Conservation (phyloP, 495 filamentous ascomycete species). For the Penicillium ochrochloron region DNA sequence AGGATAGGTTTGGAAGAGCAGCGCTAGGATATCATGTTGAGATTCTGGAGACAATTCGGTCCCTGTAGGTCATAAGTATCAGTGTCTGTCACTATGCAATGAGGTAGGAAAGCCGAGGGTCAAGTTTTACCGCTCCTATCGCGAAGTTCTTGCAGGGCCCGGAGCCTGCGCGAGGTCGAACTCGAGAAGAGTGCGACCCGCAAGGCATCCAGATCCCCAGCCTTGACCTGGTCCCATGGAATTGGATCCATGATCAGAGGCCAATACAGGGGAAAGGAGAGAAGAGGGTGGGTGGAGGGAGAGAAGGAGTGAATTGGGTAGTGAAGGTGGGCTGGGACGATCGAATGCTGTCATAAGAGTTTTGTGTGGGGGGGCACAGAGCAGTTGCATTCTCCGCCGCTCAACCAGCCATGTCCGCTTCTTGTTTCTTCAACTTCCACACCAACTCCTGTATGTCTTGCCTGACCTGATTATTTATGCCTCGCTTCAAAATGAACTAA, state of each 20-base stretch:
- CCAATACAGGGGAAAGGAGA: slow-evolving; percentile 33
- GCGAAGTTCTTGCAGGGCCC: slow-evolving; percentile 54
- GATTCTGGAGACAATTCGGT: slow-evolving; percentile 42
- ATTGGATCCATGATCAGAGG: slow-evolving; percentile 52
- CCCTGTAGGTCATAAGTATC: slow-evolving; percentile 25
- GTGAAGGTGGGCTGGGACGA: slow-evolving; percentile 35
- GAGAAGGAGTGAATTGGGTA: slow-evolving; percentile 21
- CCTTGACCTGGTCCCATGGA: slow-evolving; percentile 55
- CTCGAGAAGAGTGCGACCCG: slow-evolving; percentile 51
- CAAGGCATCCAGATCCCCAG: slow-evolving; percentile 52
- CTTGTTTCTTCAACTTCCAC: slow-evolving; percentile 23
- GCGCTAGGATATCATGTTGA: slow-evolving; percentile 56
- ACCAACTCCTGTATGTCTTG: slow-evolving; percentile 16
- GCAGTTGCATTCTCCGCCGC: slow-evolving; percentile 26
- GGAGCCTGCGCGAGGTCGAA: slow-evolving; percentile 53
- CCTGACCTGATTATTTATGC: background rate
- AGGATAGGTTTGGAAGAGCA: slow-evolving; percentile 84
- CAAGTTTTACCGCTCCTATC: slow-evolving; percentile 47
- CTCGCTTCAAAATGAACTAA: background rate
- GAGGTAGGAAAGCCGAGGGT: slow-evolving; percentile 2
- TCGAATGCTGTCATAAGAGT: slow-evolving; percentile 55
- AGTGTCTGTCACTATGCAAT: slow-evolving; percentile 11
- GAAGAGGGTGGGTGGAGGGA: slow-evolving; percentile 26
- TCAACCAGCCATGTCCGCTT: slow-evolving; percentile 26
- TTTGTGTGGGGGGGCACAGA: slow-evolving; percentile 37